Conservation (phyloP, 2,329 filamentous ascomycete species). For the Aspergillus neotritici region DNA sequence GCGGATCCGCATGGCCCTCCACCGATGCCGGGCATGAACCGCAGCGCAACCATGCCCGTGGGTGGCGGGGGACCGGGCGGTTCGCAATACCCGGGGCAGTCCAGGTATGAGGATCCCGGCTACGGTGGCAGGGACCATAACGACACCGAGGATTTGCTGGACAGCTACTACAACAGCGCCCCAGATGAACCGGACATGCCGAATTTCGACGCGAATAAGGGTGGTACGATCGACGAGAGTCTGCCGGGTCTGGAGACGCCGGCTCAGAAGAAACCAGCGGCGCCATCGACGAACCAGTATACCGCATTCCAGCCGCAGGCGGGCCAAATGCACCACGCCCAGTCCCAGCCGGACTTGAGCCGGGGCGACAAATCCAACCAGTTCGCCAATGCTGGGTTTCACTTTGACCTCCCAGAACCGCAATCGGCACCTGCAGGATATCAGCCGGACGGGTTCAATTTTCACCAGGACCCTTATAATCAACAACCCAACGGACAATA, state of each 20-base stretch:
- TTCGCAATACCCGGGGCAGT: slow-evolving; percentile 33
- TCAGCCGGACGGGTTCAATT: slow-evolving; percentile 14
- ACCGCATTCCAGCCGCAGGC: slow-evolving; percentile 32
- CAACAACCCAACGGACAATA: slow-evolving; percentile 15
- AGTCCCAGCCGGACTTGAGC: slow-evolving; percentile 46
- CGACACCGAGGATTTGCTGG: slow-evolving; percentile 40
- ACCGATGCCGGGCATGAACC: slow-evolving; percentile 25
- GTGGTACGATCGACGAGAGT: slow-evolving; percentile 28
- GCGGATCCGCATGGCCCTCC: slow-evolving; percentile 22
- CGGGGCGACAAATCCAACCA: slow-evolving; percentile 23
- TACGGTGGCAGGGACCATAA: slow-evolving; percentile 19
- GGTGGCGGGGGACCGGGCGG: slow-evolving; percentile 11
- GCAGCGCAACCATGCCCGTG: slow-evolving; percentile 37
- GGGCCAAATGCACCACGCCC: slow-evolving; percentile 27
- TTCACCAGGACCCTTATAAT: slow-evolving; percentile 17
- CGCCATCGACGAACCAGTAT: slow-evolving; percentile 25
- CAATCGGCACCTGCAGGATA: slow-evolving; percentile 11
- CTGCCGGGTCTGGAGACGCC: slow-evolving; percentile 31
- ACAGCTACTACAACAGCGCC: slow-evolving; percentile 49
- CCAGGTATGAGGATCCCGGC: slow-evolving; percentile 28
- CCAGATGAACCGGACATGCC: slow-evolving; percentile 55
- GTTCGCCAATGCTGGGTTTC: slow-evolving; percentile 51
- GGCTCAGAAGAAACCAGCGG: slow-evolving; percentile 19
- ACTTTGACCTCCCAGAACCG: slow-evolving; percentile 62
- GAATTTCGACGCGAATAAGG: slow-evolving; percentile 51